Evolutionary conservation across 345 rosid genomes (phyloP).

Genomic region (Mangifera indica): DNA sequence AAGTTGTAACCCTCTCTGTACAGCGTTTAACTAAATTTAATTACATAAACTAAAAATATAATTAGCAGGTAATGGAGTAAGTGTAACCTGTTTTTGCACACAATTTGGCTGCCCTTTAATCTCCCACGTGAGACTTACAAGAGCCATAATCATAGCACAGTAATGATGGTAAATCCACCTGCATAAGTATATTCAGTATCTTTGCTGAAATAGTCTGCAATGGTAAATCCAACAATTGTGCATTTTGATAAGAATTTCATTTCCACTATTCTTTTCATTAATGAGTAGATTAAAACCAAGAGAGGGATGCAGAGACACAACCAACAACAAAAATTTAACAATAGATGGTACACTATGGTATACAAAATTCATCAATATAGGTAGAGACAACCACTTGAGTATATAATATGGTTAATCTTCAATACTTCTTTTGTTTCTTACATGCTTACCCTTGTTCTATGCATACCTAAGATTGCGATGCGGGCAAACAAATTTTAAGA

Average conservation of each 20-base stretch:
- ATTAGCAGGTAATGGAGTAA: constrained; percentile 21
- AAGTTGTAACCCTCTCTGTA: constrained; percentile 95
- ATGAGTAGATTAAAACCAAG: background rate
- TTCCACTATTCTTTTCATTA: background rate
- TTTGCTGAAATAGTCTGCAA: constrained; percentile 11
- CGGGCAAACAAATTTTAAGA: background rate
- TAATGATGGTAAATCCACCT: constrained; percentile 99
- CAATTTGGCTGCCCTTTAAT: constrained; percentile 97
- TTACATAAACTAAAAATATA: constrained; percentile 4
- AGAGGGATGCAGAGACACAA: background rate
- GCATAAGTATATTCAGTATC: constrained; percentile 30
- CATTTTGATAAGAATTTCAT: constrained; percentile 4
- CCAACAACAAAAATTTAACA: background rate
- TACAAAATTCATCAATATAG: background rate
- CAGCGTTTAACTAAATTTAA: constrained; percentile 22
- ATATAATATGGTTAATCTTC: background rate
- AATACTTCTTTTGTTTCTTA: background rate
- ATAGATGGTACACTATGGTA: background rate
- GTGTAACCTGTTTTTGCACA: constrained; percentile 79
- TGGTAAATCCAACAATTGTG: background rate
- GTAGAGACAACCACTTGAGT: background rate
- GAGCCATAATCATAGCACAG: constrained; percentile 92
- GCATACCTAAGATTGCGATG: background rate
- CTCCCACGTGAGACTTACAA: constrained; percentile 99
- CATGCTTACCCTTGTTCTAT: constrained; percentile 2